phyloP scores from a whole-genome alignment of 164 flowering plant genomes.

The Hamamelis virginiana region DNA sequence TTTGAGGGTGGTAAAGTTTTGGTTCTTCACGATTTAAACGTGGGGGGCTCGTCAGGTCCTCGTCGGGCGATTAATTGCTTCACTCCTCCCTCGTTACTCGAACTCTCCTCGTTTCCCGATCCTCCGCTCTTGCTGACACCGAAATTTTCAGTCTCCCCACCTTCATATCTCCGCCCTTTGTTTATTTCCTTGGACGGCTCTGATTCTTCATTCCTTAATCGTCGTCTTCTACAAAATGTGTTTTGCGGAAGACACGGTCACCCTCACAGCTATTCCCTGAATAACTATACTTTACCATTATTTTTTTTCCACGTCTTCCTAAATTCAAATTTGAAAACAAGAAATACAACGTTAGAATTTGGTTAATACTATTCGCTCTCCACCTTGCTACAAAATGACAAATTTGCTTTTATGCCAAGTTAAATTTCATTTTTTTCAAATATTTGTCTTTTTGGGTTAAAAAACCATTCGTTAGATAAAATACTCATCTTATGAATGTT shows the following conservation, averaged over 20 bases:
- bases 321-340: too few relatives aligned
- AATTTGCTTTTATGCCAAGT: too few relatives aligned
- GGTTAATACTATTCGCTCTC: too few relatives aligned
- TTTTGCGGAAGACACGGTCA: conserved; percentile 34
- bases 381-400: too few relatives aligned
- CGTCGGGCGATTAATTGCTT: too few relatives aligned
- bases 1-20: neutral
- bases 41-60: too few relatives aligned
- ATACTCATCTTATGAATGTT: too few relatives aligned
- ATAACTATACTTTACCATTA: neutral
- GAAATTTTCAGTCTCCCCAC: conserved; percentile 29
- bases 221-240: conserved; percentile 39
- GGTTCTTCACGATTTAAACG: too few relatives aligned
- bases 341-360: neutral
- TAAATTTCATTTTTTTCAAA: too few relatives aligned
- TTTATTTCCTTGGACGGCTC: conserved; percentile 13
- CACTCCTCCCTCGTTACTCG: conserved; percentile 12
- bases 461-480: too few relatives aligned
- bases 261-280: conserved; percentile 8
- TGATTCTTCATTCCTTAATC: conserved; percentile 18
- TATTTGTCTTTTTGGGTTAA: too few relatives aligned
- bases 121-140: conserved; percentile 53
- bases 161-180: conserved; percentile 10
- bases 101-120: conserved; percentile 28
- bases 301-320: too few relatives aligned